Percentiles rank a stretch among this genome's conserved stretches.
Conservation (phyloP, 2,329 filamentous ascomycete species). For the Erysiphe neolycopersici region DNA sequence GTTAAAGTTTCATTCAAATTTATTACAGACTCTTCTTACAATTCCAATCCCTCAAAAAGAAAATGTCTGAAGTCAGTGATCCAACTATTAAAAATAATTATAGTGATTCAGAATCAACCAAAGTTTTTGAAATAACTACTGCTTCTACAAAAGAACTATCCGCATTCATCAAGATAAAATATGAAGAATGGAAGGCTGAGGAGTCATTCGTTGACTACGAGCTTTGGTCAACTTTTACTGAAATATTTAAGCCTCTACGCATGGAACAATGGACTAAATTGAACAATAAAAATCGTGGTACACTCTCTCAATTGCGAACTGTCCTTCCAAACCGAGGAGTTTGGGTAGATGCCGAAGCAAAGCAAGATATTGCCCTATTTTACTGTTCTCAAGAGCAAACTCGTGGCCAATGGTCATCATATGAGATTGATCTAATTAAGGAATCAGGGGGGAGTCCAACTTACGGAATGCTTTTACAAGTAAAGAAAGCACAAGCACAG, state of each 20-base stretch:
- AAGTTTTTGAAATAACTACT: not conserved
- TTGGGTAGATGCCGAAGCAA: not conserved
- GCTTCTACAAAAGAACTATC: not conserved
- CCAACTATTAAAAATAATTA: not conserved
- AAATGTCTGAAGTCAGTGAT: not conserved
- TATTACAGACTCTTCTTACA: too few relatives aligned
- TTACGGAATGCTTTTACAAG: not conserved
- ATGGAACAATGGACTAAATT: not conserved
- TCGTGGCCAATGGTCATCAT: not conserved
- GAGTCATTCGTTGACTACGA: not conserved
- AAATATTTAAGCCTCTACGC: not conserved
- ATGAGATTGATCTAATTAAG: not conserved
- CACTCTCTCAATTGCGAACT: not conserved
- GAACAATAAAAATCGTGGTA: not conserved
- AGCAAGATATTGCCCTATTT: not conserved
- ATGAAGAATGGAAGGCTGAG: not conserved
- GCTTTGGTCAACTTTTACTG: not conserved
- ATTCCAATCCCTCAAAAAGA: too few relatives aligned
- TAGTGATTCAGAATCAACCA: not conserved
- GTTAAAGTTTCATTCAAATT: too few relatives aligned
- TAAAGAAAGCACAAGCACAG: not conserved
- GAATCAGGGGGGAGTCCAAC: not conserved
- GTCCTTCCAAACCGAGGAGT: not conserved
- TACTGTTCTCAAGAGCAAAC: not conserved
- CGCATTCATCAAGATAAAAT: not conserved